Evolutionary conservation across 2,329 filamentous ascomycete species (phyloP), one percentile per base, ranked within the genome.

Genomic region (Lecanicillium sp.): DNA sequence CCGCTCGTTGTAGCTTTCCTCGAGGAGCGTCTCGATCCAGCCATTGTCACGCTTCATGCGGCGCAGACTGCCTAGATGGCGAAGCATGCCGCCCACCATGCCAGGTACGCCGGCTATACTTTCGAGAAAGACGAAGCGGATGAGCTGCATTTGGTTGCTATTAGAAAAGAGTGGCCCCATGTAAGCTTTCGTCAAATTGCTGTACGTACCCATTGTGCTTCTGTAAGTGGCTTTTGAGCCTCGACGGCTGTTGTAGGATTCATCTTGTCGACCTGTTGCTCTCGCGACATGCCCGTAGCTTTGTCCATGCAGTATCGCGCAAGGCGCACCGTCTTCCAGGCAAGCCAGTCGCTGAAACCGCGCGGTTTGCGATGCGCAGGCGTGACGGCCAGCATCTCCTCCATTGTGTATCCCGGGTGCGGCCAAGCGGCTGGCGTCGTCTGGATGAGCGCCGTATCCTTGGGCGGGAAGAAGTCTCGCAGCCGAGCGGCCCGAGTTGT

Each of bases 1-100:
- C 18, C 89, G 74, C 61, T 95, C 88, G 58, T 95, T 95, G 64
- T 86, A 94, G 46, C 81, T 85, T 65, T 94, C 87, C 59, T 94
- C 87, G 2, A 95, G 74, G 8, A 95, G 69, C 1, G 85, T 90
- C 62, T 94, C 88, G 56, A 98, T 96, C 86, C 84, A 96, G 54
- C 92, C 92, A 51, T 96, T 94, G 58, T 96, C 90, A 40, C 90
- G 72, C 70, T 87, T 88, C 71, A 96, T 82, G 19, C 82, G 75
- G 32, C 90, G 73, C 53, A 96, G 73, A 48, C 82, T 89, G 55
- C 83, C 79, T 28, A 96, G 71, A 62, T 98, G 92, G 25, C 92
- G 73, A 13, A 96, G 70, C 85, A 95, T 95, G 16, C 88, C 92
- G 1, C 83, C 92, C 0, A 96, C 90, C 87, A 96, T 96, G 7